These are phyloP conservation scores for Scheffersomyces titani DNA, from an alignment of 1,139 yeast species.

Conservation along the genomic window DNA sequence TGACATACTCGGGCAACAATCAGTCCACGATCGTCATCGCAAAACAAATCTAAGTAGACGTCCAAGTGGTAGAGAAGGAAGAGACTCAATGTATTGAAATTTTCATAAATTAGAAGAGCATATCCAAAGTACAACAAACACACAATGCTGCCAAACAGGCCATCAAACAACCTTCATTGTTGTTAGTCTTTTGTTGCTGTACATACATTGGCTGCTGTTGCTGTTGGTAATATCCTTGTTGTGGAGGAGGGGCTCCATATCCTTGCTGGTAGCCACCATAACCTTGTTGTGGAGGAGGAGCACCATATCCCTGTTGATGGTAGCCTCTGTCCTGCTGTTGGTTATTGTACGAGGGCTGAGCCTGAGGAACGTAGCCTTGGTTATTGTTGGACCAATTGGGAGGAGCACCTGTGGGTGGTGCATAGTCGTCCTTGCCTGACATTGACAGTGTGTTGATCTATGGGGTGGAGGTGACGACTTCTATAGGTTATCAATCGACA, in stretches of 20 bases:
- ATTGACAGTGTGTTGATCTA: constrained; percentile 2
- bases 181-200: constrained; percentile 51
- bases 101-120: constrained; percentile 45
- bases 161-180: constrained; percentile 54
- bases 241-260: constrained; percentile 12
- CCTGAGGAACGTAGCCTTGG: constrained; percentile 30
- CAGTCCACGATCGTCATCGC: not conserved
- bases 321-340: constrained; percentile 35
- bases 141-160: constrained; percentile 76
- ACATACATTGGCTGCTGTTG: constrained; percentile 71
- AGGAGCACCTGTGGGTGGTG: constrained; percentile 50
- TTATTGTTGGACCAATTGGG: constrained; percentile 38
- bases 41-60: not conserved
- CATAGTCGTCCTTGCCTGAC: constrained; percentile 19
- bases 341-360: constrained; percentile 35
- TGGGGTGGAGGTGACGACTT: not conserved
- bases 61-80: not conserved
- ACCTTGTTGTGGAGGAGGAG: constrained; percentile 9
- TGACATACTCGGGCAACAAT: not conserved
- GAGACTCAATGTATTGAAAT: not conserved
- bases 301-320: constrained; percentile 31
- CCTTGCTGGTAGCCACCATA: constrained; percentile 29
- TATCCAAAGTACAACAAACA: constrained; percentile 72
- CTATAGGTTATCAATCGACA: not conserved
- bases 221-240: constrained; percentile 35